A percentile compares a stretch with the other conserved stretches of the same genome.
Conservation (phyloP, 1,284 basidiomycete species). For the Moniliophthora roreri region DNA sequence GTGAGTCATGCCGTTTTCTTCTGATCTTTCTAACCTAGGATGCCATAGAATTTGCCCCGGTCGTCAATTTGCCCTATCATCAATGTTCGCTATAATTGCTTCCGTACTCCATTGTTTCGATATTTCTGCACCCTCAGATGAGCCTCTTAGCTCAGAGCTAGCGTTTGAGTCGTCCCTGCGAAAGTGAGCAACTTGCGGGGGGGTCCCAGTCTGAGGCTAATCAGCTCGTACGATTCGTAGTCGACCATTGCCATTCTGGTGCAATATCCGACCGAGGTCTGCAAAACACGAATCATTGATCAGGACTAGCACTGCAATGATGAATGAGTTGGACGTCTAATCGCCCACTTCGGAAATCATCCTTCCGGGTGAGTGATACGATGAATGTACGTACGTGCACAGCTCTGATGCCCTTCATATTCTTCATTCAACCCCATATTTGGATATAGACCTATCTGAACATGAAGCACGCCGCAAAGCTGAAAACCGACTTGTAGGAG, state of each 20-base stretch:
- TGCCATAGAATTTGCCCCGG: slow-evolving; percentile 8
- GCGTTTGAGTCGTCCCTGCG: slow-evolving; percentile 2
- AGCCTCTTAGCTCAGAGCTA: neutral
- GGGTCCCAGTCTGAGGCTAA: neutral
- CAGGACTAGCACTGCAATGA: neutral
- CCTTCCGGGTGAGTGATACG: too few species aligned
- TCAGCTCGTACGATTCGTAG: neutral
- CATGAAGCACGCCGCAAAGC: too few species aligned
- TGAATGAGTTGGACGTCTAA: neutral
- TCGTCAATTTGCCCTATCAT: slow-evolving; percentile 1
- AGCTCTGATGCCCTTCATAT: too few species aligned
- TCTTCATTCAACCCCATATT: too few species aligned
- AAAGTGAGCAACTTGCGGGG: neutral
- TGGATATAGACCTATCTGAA: too few species aligned
- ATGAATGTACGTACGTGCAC: too few species aligned
- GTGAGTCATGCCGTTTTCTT: neutral
- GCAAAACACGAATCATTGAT: neutral
- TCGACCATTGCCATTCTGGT: slow-evolving; percentile 5
- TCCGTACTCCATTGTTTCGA: slow-evolving; percentile 5
- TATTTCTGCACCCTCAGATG: neutral
- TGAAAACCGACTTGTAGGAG: too few species aligned
- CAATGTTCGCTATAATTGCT: slow-evolving; percentile 2
- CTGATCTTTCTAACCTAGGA: neutral
- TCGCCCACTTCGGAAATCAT: too few species aligned
- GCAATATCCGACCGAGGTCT: slow-evolving; percentile 2